Conservation (phyloP, 2,329 filamentous ascomycete species). For the Alternaria panax region DNA sequence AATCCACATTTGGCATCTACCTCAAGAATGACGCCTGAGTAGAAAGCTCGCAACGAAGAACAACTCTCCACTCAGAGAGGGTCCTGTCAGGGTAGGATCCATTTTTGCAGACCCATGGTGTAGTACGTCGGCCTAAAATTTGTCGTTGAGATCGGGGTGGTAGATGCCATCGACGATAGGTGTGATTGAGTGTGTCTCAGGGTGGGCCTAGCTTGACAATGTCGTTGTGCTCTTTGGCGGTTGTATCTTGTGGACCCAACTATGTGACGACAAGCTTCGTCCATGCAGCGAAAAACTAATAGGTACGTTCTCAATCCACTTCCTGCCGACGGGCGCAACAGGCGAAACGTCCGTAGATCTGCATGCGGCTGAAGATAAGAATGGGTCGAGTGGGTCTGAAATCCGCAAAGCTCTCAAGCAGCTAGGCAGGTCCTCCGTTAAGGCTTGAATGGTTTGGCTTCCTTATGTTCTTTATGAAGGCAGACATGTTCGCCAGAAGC, state of each 20-base stretch:
- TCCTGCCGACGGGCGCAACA: constrained; percentile 2
- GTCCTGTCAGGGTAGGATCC: constrained; percentile 4
- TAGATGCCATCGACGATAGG: constrained; percentile 14
- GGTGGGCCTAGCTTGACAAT: constrained; percentile 15
- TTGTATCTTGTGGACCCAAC: constrained; percentile 10
- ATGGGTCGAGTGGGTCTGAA: constrained; percentile 7
- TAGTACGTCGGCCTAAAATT: constrained; percentile 10
- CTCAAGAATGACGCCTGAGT: constrained; percentile 13
- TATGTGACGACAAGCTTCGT: constrained; percentile 17
- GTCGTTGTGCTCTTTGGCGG: constrained; percentile 7
- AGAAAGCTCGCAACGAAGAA: neutral
- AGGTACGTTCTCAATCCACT: constrained; percentile 4
- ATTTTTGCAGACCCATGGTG: neutral
- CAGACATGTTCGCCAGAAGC: neutral
- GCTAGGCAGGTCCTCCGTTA: neutral
- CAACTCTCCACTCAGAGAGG: constrained; percentile 8
- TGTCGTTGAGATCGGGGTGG: constrained; percentile 10
- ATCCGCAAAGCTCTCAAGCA: constrained; percentile 4
- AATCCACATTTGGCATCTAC: constrained; percentile 4
- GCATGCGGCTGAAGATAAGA: constrained; percentile 13
- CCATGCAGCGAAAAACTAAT: constrained; percentile 11
- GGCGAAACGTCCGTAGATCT: constrained; percentile 13
- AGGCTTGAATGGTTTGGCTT: constrained; percentile 3
- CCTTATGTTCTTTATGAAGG: neutral
- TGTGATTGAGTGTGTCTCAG: neutral